Base-by-base conservation (phyloP, 148 eudicot genomes). In the Vaccinium corymbosum region DNA sequence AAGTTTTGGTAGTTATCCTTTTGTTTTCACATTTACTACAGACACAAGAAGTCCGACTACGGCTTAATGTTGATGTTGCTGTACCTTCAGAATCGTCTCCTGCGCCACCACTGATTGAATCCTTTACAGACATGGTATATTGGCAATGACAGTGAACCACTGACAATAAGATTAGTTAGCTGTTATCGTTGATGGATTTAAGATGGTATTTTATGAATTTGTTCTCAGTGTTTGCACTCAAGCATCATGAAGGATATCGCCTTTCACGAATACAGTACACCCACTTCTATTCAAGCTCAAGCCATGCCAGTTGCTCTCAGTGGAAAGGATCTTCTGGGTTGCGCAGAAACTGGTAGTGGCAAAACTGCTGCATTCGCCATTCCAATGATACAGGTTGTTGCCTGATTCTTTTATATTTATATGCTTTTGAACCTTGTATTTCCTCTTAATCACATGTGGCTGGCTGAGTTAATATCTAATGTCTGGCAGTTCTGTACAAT, bases 281-380 rank as follows among this genome's bases (percentile, higher is more conserved):
- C 92, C 3, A 90, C 92, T 77, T 86, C 92, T 61, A 89, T 90
- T 22, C 92, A 90, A 80, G 89, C 92, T 42, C 92, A 90, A 73
- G 89, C 92, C 75, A 87, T 89, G 92, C 92, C 92, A 22, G 78
- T 90, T 83, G 92, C 92, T 87, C 86, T 90, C 29, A 86, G 88
- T 75, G 92, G 92, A 80, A 87, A 84, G 55, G 92, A 90, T 89
- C 88, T 90, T 75, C 74, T 90, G 78, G 92, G 92, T 81, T 89
- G 91, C 72, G 92, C 92, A 78, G 92, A 90, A 83, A 90, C 92
- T 74, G 92, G 92, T 70, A 89, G 91, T 86, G 92, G 92, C 16
- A 90, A 90, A 85, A 90, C 92, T 79, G 91, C 91, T 81, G 92
- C 92, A 53, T 90, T 89, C n/a, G 57, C 86, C 56, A 86, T 90